Base-by-base conservation (phyloP, 2,329 filamentous ascomycete genomes). In the Akanthomyces muscarius region DNA sequence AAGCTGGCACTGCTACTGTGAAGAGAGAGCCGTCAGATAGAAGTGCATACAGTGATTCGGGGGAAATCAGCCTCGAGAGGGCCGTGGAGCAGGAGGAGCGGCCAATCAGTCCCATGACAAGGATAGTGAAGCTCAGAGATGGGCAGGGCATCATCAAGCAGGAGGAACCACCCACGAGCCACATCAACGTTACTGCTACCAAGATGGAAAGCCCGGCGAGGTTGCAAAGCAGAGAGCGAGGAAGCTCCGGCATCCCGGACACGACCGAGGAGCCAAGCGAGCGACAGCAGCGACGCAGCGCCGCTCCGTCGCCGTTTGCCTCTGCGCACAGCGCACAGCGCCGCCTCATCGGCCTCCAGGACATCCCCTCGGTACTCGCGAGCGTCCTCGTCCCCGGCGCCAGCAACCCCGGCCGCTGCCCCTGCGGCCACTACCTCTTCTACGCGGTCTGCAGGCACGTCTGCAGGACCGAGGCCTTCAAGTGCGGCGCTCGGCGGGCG, bases 271-370 rank as follows among this genome's bases (percentile, higher is more conserved):
- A 5, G 7, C 2, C 56, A 21, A 56, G 38, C 8, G 56, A 53
- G 28, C 58, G 25, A n/a, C 58, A 53, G 18, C n/a, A 6, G 48
- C 57, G 48, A 33, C 51, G 59, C 41, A 62, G 59, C 28, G 42
- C 59, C 13, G 59, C 59, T 5, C 59, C 59, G 28, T 61, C 59
- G 1, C 50, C 59, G 4, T 14, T 30, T 6, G 5, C 28, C 41
- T 38, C 59, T 21, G 10, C 21, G 25, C 25, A 21, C 47, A 8
- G 3, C 59, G 30, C 10, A 4, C 6, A 41, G 23, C 11, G 25
- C 4, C 28, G 25, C 28, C 28, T 54, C 41, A 54, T 61, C 23
- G 10, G 14, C 3, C 28, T 28, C 5, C 13, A 48, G 5, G 50
- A 61, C 4, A 25, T 61, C 1, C 14, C 16, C 3, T 16, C 7